These are phyloP conservation scores for Eleusine coracana DNA, from an alignment of 176 grass and related monocot genomes.

Conservation along the genomic window DNA sequence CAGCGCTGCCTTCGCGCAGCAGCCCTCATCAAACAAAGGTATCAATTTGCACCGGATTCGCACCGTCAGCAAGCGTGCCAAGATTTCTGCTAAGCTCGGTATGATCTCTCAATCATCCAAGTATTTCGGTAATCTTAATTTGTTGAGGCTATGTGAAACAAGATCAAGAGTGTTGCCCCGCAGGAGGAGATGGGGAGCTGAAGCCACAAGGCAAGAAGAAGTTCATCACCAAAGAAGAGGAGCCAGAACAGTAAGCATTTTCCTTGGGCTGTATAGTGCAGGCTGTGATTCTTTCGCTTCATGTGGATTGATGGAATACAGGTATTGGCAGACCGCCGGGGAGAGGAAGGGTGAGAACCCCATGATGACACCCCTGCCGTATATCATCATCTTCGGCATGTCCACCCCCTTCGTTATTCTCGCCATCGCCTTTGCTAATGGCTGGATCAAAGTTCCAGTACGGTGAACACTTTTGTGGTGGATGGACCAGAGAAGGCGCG, in stretches of 20 bases:
- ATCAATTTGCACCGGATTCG: background rate
- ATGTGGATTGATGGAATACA: slow-evolving; percentile 36
- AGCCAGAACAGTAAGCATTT: slow-evolving; percentile 80
- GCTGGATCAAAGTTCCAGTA: slow-evolving; percentile 77
- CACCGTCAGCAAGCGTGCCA: slow-evolving; percentile 36
- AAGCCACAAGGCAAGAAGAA: slow-evolving; percentile 82
- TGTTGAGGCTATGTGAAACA: background rate
- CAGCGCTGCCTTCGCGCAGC: slow-evolving; percentile 21
- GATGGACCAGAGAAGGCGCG: background rate
- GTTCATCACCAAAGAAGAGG: slow-evolving; percentile 93
- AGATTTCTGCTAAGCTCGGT: slow-evolving; percentile 60
- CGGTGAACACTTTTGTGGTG: slow-evolving; percentile 30
- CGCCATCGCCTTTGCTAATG: slow-evolving; percentile 91
- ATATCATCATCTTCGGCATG: slow-evolving; percentile 96
- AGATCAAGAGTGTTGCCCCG: background rate
- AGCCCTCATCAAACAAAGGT: slow-evolving; percentile 1
- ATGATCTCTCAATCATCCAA: background rate
- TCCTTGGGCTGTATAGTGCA: background rate
- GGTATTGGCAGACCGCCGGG: slow-evolving; percentile 88
- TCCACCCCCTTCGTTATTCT: slow-evolving; percentile 94
- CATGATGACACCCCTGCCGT: slow-evolving; percentile 85
- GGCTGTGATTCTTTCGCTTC: background rate
- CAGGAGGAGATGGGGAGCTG: slow-evolving; percentile 68
- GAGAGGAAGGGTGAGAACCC: slow-evolving; percentile 96
- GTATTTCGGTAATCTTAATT: background rate